Conservation (phyloP, 345 rosid species). For the Rhodamnia rubescens region DNA sequence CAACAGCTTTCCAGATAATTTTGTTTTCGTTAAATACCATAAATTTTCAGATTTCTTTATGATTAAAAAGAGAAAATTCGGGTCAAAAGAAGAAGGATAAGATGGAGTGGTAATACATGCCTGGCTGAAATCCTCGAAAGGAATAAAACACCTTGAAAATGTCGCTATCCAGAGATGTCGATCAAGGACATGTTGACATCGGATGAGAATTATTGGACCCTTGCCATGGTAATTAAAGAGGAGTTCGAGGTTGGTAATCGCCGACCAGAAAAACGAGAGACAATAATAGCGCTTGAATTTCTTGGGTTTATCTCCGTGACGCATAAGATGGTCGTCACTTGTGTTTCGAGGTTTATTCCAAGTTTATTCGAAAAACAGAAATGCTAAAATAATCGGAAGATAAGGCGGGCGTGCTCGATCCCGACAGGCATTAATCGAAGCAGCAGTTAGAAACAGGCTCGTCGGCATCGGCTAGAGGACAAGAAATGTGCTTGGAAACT, state of each 20-base stretch:
- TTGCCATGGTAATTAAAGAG: neutral
- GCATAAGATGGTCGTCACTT: neutral
- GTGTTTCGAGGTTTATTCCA: neutral
- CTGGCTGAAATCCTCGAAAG: too few relatives aligned
- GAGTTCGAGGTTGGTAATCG: neutral
- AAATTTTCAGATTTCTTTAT: neutral
- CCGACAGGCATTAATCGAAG: neutral
- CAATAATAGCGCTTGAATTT: neutral
- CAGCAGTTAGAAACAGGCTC: neutral
- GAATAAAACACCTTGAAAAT: too few relatives aligned
- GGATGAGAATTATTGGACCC: neutral
- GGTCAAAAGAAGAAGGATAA: neutral
- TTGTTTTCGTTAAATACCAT: neutral
- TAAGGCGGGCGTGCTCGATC: neutral
- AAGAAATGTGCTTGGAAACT: neutral
- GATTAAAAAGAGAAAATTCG: neutral
- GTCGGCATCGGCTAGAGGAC: fast-evolving
- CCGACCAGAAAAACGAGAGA: neutral
- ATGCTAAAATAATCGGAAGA: neutral
- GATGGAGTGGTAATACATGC: neutral
- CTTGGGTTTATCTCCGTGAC: neutral
- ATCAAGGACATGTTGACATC: neutral
- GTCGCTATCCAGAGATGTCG: neutral
- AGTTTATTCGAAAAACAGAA: neutral
- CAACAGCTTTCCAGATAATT: neutral